Evolutionary conservation across 345 rosid genomes (phyloP).

Genomic region (Erucastrum elatum): DNA sequence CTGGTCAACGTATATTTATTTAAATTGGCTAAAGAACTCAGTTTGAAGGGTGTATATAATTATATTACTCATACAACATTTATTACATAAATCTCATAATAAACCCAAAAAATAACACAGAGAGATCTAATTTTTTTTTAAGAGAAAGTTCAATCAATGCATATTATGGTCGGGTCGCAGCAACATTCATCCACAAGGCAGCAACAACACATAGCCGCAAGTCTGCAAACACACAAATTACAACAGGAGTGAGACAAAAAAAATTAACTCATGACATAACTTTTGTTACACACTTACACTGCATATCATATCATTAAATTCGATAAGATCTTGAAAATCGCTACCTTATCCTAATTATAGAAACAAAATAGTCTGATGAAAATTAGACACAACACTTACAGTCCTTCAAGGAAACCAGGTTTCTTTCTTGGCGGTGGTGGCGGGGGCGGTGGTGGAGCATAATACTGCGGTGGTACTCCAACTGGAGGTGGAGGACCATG

Average conservation of each 20-base stretch:
- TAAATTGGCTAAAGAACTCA: not conserved
- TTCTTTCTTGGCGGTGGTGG: slow-evolving; percentile 43
- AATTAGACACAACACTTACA: slow-evolving; percentile 38
- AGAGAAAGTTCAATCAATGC: slow-evolving; percentile 33
- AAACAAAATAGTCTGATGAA: not conserved
- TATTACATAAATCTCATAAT: not conserved
- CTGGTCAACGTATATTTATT: not conserved
- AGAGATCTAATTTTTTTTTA: not conserved
- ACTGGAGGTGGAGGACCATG: slow-evolving; percentile 47
- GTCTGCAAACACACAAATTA: slow-evolving; percentile 42
- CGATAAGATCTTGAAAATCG: not conserved
- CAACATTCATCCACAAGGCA: slow-evolving; percentile 74
- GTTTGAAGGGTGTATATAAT: not conserved
- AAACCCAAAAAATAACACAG: not conserved
- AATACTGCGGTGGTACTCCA: slow-evolving; percentile 59
- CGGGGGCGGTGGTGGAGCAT: slow-evolving; percentile 39
- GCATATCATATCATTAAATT: not conserved
- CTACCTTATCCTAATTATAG: not conserved
- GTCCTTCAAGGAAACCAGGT: slow-evolving; percentile 53
- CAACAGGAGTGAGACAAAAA: not conserved
- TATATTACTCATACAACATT: not conserved
- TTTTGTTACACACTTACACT: too few species aligned
- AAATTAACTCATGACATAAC: too few species aligned
- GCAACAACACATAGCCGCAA: slow-evolving; percentile 76
- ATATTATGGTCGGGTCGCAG: slow-evolving; percentile 59